Percentiles rank a stretch among this genome's conserved stretches.
phyloP scores from a whole-genome alignment of 1,139 yeast species.

The Pichia sp. region DNA sequence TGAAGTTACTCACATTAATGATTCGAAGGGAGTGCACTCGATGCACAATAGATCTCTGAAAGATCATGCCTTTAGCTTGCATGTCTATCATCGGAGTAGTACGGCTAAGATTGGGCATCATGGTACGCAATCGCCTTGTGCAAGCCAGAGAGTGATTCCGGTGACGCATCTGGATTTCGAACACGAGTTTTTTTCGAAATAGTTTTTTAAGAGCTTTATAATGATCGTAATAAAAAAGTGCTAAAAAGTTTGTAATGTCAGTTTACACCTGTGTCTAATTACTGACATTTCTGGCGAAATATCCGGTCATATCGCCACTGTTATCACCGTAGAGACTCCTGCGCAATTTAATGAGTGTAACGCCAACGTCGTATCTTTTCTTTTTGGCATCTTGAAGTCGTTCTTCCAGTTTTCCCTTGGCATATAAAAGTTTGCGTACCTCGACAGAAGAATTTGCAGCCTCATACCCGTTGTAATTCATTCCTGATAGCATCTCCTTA shows the following conservation, averaged over 20 bases:
- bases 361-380: constrained; percentile 30
- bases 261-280: not conserved
- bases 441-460: constrained; percentile 23
- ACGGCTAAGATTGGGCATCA: no score
- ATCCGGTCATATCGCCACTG: constrained; percentile 31
- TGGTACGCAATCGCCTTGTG: no score
- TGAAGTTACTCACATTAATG: constrained; percentile 64
- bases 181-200: no score
- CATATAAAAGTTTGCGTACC: constrained; percentile 28
- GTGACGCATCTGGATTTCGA: constrained; percentile 2
- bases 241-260: no score
- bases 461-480: constrained; percentile 14
- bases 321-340: constrained; percentile 29
- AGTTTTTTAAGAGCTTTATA: no score
- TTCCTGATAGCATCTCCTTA: constrained; percentile 21
- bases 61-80: constrained; percentile 59
- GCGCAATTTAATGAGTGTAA: constrained; percentile 28
- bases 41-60: constrained; percentile 45
- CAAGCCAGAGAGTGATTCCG: no score
- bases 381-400: constrained; percentile 28
- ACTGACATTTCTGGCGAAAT: constrained; percentile 21
- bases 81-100: constrained; percentile 41
- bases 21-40: constrained; percentile 62
- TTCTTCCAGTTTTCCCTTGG: constrained; percentile 28
- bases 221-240: no score